Evolutionary conservation across 2,329 filamentous ascomycete genomes (phyloP).

Genomic region (Lachnellula suecica): DNA sequence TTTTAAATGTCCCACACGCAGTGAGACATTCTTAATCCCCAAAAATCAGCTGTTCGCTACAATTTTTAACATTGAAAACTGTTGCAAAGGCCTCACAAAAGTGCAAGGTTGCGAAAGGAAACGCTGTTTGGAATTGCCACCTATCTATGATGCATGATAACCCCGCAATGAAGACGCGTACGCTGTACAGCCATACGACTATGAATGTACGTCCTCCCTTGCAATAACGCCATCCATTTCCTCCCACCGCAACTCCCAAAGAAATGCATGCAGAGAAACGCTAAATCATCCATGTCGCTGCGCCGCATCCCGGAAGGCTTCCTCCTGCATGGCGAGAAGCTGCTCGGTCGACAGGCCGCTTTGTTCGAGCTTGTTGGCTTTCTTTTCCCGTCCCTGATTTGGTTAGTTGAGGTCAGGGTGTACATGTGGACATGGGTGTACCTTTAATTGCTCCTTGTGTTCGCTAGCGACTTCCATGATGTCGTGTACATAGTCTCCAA

Average conservation of each 20-base stretch:
- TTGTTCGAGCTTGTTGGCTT: constrained; percentile 94
- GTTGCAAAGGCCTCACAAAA: too few relatives aligned
- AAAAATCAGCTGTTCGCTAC: too few relatives aligned
- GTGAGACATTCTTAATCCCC: too few relatives aligned
- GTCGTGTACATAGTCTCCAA: constrained; percentile 86
- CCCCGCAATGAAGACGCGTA: not conserved
- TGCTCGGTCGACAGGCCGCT: constrained; percentile 91
- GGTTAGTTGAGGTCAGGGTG: not conserved
- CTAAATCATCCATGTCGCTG: constrained; percentile 31
- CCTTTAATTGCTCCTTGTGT: constrained; percentile 92
- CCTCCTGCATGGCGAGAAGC: constrained; percentile 82
- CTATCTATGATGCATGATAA: not conserved
- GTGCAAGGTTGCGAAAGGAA: too few relatives aligned
- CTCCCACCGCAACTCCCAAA: not conserved
- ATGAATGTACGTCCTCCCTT: not conserved
- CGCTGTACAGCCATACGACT: not conserved
- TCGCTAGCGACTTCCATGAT: constrained; percentile 84
- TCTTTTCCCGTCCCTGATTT: constrained; percentile 83
- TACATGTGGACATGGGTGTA: constrained; percentile 42
- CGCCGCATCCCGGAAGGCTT: constrained; percentile 78
- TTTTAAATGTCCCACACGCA: too few relatives aligned
- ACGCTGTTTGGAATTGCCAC: not conserved
- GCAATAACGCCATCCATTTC: not conserved
- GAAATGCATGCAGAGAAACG: not conserved
- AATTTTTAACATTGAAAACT: too few relatives aligned